Percentiles rank a stretch among this genome's conserved stretches.
phyloP scores from a whole-genome alignment of 2,329 filamentous ascomycete species.

The Cercospora nicotianae region DNA sequence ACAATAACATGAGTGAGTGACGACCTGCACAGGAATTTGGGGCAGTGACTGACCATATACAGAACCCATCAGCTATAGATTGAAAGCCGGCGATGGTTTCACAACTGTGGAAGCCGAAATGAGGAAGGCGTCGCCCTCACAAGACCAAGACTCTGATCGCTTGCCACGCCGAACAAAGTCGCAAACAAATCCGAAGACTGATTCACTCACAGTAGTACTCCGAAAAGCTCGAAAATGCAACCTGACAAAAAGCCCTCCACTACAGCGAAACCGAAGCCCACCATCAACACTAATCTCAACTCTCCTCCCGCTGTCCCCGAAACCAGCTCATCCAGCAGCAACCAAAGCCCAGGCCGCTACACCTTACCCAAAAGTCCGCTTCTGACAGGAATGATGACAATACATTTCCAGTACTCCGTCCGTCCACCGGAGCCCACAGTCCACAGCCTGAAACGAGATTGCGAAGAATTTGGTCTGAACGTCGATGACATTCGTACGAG shows the following conservation, averaged over 20 bases:
- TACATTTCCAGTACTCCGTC: conserved; percentile 4
- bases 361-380: conserved; percentile 1
- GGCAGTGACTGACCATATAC: not conserved
- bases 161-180: not conserved
- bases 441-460: not conserved
- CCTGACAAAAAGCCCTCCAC: not conserved
- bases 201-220: not conserved
- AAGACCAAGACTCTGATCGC: not conserved
- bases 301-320: not conserved
- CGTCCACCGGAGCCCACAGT: not conserved
- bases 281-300: not conserved
- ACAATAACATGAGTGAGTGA: conserved; percentile 2
- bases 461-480: not conserved
- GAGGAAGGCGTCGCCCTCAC: not conserved
- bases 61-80: conserved; percentile 5
- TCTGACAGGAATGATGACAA: not conserved
- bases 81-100: not conserved
- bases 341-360: not conserved
- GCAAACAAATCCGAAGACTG: not conserved
- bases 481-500: not conserved
- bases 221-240: not conserved
- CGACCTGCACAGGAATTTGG: too few relatives aligned
- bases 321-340: not conserved
- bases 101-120: conserved; percentile 4
- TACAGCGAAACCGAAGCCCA: not conserved